Conservation (phyloP, 371 early-diverging fungal genomes). For the Apophysomyces sp. region DNA sequence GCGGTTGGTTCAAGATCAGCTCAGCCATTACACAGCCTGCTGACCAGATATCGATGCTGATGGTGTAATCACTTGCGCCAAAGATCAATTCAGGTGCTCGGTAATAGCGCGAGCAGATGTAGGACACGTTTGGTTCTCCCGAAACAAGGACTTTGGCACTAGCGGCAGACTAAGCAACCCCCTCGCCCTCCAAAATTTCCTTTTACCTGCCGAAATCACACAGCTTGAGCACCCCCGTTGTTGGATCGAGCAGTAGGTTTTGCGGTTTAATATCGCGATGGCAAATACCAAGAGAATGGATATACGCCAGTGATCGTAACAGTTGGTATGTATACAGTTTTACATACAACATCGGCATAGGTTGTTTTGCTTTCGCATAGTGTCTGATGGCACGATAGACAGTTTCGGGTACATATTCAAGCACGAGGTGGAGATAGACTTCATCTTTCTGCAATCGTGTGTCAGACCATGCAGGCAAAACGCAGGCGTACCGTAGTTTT, state of each 20-base stretch:
- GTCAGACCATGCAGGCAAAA: constrained; percentile 3
- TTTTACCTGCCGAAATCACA: constrained; percentile 92
- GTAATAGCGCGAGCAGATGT: constrained; percentile 99
- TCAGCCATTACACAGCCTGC: constrained; percentile 99
- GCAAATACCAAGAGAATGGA: constrained; percentile 88
- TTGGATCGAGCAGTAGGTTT: constrained; percentile 90
- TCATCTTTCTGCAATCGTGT: constrained; percentile 62
- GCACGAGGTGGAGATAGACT: constrained; percentile 74
- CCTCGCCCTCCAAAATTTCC: not conserved
- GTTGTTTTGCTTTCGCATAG: constrained; percentile 76
- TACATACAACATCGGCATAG: constrained; percentile 82
- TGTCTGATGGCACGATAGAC: constrained; percentile 73
- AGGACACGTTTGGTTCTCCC: constrained; percentile 96
- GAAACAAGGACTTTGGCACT: constrained; percentile 93
- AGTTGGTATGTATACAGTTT: constrained; percentile 95
- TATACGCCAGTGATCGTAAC: constrained; percentile 91
- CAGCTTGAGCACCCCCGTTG: constrained; percentile 85
- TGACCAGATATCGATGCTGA: constrained; percentile 97
- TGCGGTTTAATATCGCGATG: constrained; percentile 98
- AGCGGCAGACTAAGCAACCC: not conserved
- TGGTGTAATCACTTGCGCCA: constrained; percentile 94
- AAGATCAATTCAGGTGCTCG: constrained; percentile 98
- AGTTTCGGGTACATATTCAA: constrained; percentile 82
- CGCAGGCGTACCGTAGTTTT: not conserved
- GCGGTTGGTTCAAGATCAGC: constrained; percentile 92